Conservation (phyloP, 352 stramenopile species). For the Pythium sukuiense region DNA sequence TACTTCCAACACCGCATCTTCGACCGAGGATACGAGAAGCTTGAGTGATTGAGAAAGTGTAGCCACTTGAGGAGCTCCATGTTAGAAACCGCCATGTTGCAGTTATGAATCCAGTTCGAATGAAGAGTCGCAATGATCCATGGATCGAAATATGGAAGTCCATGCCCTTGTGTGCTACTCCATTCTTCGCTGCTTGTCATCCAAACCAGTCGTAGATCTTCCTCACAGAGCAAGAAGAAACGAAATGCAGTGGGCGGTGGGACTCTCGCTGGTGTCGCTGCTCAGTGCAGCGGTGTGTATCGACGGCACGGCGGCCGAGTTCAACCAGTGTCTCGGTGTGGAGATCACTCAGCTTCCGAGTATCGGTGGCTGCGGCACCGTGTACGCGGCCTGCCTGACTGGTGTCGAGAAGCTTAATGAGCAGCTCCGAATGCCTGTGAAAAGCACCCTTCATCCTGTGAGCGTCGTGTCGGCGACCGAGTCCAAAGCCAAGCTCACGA, state of each 20-base stretch:
- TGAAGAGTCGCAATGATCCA: not conserved
- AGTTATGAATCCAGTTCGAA: conserved; percentile 5
- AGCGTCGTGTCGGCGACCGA: conserved; percentile 69
- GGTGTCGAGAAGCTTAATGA: conserved; percentile 56
- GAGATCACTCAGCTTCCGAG: conserved; percentile 42
- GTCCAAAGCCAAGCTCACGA: conserved; percentile 36
- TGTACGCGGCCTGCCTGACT: conserved; percentile 48
- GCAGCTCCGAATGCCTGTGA: conserved; percentile 32
- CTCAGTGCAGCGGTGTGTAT: not conserved
- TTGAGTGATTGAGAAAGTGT: conserved; percentile 17
- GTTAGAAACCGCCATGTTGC: conserved; percentile 17
- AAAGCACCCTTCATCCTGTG: conserved; percentile 41
- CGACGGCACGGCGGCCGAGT: conserved; percentile 12
- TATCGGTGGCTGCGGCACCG: conserved; percentile 32
- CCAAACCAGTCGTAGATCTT: not conserved
- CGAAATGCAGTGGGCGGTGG: conserved; percentile 9
- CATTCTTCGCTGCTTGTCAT: not conserved
- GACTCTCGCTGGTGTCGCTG: not conserved
- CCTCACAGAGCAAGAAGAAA: not conserved
- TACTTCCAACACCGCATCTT: conserved; percentile 22
- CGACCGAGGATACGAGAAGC: conserved; percentile 26
- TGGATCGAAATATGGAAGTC: not conserved
- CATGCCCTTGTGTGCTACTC: too few relatives aligned
- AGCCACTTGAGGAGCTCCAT: conserved; percentile 3
- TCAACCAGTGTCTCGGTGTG: conserved; percentile 59